A percentile compares a stretch with the other conserved stretches of the same genome.
phyloP scores from a whole-genome alignment of 2,329 filamentous ascomycete species.

The Phaeosphaeriaceae sp. region DNA sequence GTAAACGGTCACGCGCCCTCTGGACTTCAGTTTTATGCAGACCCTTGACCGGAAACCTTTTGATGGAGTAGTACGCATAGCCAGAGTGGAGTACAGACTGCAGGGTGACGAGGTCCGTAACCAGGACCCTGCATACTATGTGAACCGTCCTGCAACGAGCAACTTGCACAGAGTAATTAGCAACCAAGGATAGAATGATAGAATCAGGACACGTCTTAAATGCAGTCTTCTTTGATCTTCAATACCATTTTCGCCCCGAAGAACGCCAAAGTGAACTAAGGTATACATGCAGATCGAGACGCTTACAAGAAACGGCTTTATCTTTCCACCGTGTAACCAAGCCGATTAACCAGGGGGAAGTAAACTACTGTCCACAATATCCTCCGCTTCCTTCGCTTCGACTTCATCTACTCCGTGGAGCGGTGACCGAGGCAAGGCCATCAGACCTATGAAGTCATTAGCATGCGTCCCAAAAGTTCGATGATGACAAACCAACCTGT shows the following conservation, averaged over 20 bases:
- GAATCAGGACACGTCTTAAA: neutral
- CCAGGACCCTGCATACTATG: neutral
- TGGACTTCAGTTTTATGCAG: too few species aligned
- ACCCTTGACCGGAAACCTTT: too few species aligned
- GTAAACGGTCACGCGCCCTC: too few species aligned
- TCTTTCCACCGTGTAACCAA: neutral
- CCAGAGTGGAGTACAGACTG: constrained; percentile 5
- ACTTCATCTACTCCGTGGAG: constrained; percentile 77
- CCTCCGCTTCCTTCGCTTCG: constrained; percentile 84
- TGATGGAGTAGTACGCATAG: constrained; percentile 2
- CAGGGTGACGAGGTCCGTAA: constrained; percentile 4
- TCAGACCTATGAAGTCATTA: constrained; percentile 66
- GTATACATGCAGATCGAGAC: neutral
- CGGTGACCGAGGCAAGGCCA: constrained; percentile 94
- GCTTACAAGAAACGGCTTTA: neutral
- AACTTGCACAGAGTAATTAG: neutral
- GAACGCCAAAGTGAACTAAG: constrained; percentile 1
- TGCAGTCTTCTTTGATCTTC: neutral
- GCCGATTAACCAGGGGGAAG: constrained; percentile 80
- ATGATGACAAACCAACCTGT: constrained; percentile 64
- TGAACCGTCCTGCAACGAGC: neutral
- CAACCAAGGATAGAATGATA: too few species aligned
- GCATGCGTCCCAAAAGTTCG: neutral
- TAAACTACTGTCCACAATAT: constrained; percentile 92
- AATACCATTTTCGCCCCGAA: neutral